A percentile compares a stretch with the other conserved stretches of the same genome.
phyloP scores from a whole-genome alignment of 192 early-diverging fungal genomes.

The Cetraspora pellucida region DNA sequence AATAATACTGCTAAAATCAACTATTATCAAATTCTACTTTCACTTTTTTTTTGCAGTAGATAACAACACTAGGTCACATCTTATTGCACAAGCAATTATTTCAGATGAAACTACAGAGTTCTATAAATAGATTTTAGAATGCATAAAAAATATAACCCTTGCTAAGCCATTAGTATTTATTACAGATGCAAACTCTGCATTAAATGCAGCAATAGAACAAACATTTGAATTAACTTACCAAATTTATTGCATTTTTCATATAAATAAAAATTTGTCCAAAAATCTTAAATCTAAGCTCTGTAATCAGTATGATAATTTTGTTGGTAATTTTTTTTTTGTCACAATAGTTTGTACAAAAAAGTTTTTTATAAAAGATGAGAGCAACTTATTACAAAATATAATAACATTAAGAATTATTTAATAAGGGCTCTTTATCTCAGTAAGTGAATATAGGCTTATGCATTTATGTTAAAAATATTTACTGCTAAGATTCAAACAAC shows the following conservation, averaged over 20 bases:
- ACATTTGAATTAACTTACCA: neutral
- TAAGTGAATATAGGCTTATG: neutral
- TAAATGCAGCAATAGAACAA: neutral
- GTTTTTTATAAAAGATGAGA: neutral
- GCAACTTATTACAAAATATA: neutral
- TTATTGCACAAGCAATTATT: neutral
- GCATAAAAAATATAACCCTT: neutral
- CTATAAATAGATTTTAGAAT: neutral
- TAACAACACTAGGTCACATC: neutral
- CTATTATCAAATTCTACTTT: neutral
- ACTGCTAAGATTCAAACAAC: neutral
- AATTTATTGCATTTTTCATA: conserved; percentile 3
- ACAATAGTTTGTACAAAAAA: neutral
- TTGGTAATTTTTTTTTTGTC: neutral
- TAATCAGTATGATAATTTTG: neutral
- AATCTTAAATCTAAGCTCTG: neutral
- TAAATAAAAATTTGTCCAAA: neutral
- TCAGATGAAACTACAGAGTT: neutral
- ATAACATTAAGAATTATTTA: neutral
- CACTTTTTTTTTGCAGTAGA: neutral
- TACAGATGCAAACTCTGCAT: neutral
- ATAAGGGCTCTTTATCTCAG: neutral
- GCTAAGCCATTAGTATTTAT: neutral
- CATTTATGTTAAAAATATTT: conserved; percentile 16
- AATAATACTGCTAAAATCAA: neutral